Evolutionary conservation across 352 stramenopile genomes (phyloP).

Genomic region (Phytophthora pisi): DNA sequence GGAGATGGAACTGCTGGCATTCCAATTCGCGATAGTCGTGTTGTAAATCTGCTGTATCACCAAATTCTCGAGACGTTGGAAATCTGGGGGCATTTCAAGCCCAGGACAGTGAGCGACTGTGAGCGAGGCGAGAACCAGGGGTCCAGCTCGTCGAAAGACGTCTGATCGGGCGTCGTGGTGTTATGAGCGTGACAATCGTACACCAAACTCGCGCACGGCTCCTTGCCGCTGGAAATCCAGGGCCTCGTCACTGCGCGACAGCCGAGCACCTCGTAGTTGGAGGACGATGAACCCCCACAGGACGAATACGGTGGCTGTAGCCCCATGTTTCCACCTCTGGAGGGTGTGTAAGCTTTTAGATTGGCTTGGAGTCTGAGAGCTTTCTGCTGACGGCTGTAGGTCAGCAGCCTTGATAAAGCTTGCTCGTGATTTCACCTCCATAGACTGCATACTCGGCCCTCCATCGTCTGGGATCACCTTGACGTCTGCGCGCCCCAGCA

Average conservation of each 20-base stretch:
- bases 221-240: conserved; percentile 30
- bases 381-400: neutral
- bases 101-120: conserved; percentile 16
- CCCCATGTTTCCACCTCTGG: conserved; percentile 10
- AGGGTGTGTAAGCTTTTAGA: neutral
- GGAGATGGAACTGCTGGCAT: conserved; percentile 2
- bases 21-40: conserved; percentile 23
- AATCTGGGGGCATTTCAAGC: conserved; percentile 12
- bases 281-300: conserved; percentile 20
- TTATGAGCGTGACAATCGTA: conserved; percentile 18
- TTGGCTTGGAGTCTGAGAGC: neutral
- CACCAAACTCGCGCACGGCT: conserved; percentile 27
- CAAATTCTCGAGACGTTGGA: conserved; percentile 14
- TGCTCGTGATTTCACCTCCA: conserved; percentile 6
- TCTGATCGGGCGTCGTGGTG: conserved; percentile 14
- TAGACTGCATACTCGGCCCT: neutral
- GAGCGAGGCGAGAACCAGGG: conserved; percentile 1
- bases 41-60: conserved; percentile 21
- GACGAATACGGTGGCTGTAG: conserved; percentile 12
- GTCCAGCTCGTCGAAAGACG: conserved; percentile 26
- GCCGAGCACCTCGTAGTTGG: conserved; percentile 13
- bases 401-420: neutral
- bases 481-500: conserved; percentile 5
- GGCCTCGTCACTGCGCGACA: conserved; percentile 21
- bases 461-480: conserved; percentile 11